Percentiles rank a stretch among this genome's conserved stretches.
Evolutionary conservation across 495 filamentous ascomycete genomes (phyloP).

Genomic region (Xylaria flabelliformis): DNA sequence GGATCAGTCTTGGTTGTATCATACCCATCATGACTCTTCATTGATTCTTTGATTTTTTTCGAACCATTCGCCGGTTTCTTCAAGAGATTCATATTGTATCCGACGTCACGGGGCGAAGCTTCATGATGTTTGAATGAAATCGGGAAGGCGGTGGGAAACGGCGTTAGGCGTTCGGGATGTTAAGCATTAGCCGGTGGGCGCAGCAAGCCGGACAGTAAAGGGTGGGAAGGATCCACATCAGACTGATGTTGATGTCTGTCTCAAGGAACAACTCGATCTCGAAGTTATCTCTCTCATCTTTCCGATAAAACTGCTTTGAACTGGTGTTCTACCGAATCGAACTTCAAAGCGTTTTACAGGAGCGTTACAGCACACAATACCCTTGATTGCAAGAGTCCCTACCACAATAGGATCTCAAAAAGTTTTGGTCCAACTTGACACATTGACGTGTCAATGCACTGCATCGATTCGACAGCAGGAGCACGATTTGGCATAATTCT

Average conservation of each 20-base stretch:
- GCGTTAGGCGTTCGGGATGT: slow-evolving; percentile 34
- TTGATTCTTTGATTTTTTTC: slow-evolving; percentile 34
- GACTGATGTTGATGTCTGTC: slow-evolving; percentile 13
- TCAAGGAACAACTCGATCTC: slow-evolving; percentile 8
- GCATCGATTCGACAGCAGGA: slow-evolving; percentile 44
- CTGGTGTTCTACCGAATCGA: slow-evolving; percentile 3
- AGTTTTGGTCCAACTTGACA: slow-evolving; percentile 24
- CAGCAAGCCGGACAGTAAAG: slow-evolving; percentile 32
- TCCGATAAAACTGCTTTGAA: slow-evolving; percentile 19
- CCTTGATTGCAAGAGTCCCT: slow-evolving; percentile 21
- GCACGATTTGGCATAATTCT: slow-evolving; percentile 27
- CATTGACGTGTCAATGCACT: slow-evolving; percentile 36
- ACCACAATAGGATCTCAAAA: neutral
- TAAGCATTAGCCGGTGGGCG: slow-evolving; percentile 33
- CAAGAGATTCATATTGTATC: slow-evolving; percentile 35
- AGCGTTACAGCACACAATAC: slow-evolving; percentile 26
- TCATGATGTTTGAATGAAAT: slow-evolving; percentile 38
- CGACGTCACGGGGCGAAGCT: slow-evolving; percentile 34
- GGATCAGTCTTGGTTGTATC: slow-evolving; percentile 44
- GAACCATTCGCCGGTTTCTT: slow-evolving; percentile 33
- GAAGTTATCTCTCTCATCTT: slow-evolving; percentile 8
- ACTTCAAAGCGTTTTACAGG: slow-evolving; percentile 10
- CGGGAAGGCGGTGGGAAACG: slow-evolving; percentile 33
- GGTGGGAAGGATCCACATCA: slow-evolving; percentile 5
- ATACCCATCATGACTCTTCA: slow-evolving; percentile 40